Conservation (phyloP, 1,284 basidiomycete genomes). For the Cutaneotrichosporon cavernicola region DNA sequence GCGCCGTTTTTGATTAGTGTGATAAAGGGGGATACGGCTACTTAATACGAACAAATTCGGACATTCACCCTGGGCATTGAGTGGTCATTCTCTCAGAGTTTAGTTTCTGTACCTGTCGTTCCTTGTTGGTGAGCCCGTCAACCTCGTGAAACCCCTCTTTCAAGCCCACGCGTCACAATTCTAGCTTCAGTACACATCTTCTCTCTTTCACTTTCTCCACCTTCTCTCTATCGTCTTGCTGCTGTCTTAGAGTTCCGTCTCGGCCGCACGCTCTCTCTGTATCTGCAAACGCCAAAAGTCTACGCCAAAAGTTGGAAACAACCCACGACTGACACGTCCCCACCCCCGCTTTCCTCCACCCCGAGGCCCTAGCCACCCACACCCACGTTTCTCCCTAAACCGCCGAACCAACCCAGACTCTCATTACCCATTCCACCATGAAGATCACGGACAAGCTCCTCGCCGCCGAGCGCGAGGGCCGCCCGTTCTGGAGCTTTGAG, state of each 20-base stretch:
- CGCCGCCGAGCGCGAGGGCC: constrained; percentile 74
- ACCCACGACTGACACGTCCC: constrained; percentile 2
- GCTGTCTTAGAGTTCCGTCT: background rate
- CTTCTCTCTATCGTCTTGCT: background rate
- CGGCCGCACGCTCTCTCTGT: background rate
- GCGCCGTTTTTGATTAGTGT: background rate
- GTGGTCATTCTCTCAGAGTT: no score
- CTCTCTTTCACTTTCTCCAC: background rate
- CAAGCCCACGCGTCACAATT: background rate
- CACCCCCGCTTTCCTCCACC: background rate
- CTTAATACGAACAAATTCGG: background rate
- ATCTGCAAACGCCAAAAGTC: background rate
- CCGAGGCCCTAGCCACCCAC: background rate
- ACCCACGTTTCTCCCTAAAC: constrained; percentile 12
- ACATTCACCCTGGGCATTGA: background rate
- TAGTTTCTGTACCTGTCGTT: no score
- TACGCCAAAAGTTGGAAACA: background rate
- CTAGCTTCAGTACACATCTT: background rate
- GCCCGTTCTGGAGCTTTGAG: constrained; percentile 93
- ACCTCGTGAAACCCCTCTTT: no score
- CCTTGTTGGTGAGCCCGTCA: no score
- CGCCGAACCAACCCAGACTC: background rate
- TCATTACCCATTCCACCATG: constrained; percentile 56
- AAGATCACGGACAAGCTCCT: constrained; percentile 88
- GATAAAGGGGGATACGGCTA: background rate